phyloP scores from a whole-genome alignment of 2,329 filamentous ascomycete species.

The Penicillium janthinellum region DNA sequence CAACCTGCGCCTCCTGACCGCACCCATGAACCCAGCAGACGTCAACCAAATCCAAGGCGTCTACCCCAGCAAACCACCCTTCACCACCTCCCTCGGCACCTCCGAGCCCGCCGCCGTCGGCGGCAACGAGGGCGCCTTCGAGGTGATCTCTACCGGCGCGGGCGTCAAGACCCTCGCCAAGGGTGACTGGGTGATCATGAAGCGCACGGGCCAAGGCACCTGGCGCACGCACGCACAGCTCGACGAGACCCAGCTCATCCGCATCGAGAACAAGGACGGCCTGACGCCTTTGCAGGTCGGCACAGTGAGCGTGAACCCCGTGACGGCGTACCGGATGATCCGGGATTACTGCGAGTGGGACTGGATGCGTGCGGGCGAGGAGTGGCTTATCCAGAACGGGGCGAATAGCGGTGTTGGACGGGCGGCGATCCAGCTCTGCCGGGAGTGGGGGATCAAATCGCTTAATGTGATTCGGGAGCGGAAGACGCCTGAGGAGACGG shows the following conservation, averaged over 20 bases:
- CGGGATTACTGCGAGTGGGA: slow-evolving; percentile 68
- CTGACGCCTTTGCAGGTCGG: slow-evolving; percentile 77
- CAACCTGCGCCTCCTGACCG: slow-evolving; percentile 83
- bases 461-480: slow-evolving; percentile 86
- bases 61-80: slow-evolving; percentile 82
- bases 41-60: slow-evolving; percentile 98
- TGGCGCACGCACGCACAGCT: slow-evolving; percentile 90
- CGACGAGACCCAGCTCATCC: slow-evolving; percentile 62
- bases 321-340: slow-evolving; percentile 91
- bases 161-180: slow-evolving; percentile 63
- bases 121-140: slow-evolving; percentile 86
- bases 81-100: slow-evolving; percentile 76
- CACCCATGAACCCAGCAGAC: slow-evolving; percentile 94
- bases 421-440: slow-evolving; percentile 84
- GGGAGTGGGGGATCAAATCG: slow-evolving; percentile 83
- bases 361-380: slow-evolving; percentile 62
- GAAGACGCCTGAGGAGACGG: slow-evolving; percentile 64
- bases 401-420: slow-evolving; percentile 92
- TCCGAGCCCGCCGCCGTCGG: slow-evolving; percentile 66
- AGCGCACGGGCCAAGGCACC: slow-evolving; percentile 79
- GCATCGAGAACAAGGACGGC: slow-evolving; percentile 68
- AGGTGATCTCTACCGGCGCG: slow-evolving; percentile 73
- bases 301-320: slow-evolving; percentile 89
- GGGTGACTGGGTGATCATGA: slow-evolving; percentile 95
- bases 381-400: slow-evolving; percentile 97